Evolutionary conservation across 108 stramenopile genomes (phyloP).

Genomic region (Parmales sp.): DNA sequence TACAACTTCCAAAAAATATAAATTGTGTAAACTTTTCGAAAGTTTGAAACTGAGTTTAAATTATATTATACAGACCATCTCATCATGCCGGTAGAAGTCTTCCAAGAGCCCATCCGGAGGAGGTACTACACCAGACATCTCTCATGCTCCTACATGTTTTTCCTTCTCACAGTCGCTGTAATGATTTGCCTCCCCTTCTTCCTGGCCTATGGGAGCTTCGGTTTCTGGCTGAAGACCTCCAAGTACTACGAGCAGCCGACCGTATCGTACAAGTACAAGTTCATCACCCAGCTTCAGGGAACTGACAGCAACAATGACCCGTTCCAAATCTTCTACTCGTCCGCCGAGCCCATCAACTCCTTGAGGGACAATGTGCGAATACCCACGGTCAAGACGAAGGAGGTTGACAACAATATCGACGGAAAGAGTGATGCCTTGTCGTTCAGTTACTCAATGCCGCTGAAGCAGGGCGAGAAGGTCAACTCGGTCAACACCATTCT

Average conservation of each 20-base stretch:
- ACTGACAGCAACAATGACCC: neutral
- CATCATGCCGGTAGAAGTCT: slow-evolving; percentile 17
- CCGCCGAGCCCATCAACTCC: neutral
- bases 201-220: slow-evolving; percentile 1
- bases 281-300: neutral
- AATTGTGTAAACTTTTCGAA: too few species aligned
- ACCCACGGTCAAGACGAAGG: neutral
- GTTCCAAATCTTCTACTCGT: neutral
- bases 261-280: slow-evolving; percentile 4
- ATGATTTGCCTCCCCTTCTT: slow-evolving; percentile 11
- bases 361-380: neutral
- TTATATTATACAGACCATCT: too few species aligned
- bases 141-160: slow-evolving; percentile 7
- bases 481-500: neutral
- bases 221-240: slow-evolving; percentile 14
- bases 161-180: neutral
- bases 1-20: too few species aligned
- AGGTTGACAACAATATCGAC: slow-evolving; percentile 13
- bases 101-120: slow-evolving; percentile 15
- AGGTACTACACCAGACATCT: slow-evolving; percentile 7
- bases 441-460: neutral
- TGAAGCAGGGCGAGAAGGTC: neutral
- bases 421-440: slow-evolving; percentile 1
- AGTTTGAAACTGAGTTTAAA: too few species aligned
- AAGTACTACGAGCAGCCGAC: slow-evolving; percentile 14